Base-by-base conservation (phyloP, 1,284 basidiomycete species). In the Macrocystidia cucumis region DNA sequence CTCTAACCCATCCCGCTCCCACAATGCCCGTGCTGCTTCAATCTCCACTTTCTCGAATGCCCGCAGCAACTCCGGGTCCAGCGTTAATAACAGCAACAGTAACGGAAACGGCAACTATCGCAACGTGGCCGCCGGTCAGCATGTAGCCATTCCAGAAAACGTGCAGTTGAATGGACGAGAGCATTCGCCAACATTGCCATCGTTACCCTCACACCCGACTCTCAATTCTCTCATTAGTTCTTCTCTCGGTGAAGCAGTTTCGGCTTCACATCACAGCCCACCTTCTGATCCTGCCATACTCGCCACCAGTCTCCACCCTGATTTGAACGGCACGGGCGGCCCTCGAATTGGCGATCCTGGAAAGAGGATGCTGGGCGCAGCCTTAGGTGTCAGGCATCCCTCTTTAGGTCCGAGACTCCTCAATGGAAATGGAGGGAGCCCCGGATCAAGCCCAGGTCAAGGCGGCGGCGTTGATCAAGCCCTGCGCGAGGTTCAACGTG, bases 261-360 rank as follows among this genome's bases (percentile, higher is more conserved):
- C 62, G 19, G 56, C 57, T 32, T 43, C 53, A 27, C 45, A 44
- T 28, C 52, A 50, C 50, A 45, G 58, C 57, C 61, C 71, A 37
- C 65, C 73, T 42, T 56, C 71, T 14, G 80, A 85, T 52, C 78
- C 80, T 23, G 80, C 83, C 2, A 80, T 83, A 44, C 54, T 80
- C 39, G 67, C 72, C 25, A 64, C 67, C 25, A 72, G 73, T 45
- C 54, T 65, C 43, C 60, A 62, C 22, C 40, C 56, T 5, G 55
- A 58, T 29, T 9, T 43, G 42, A 48, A 39, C 54, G 56, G 25
- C 32, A 46, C 8, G 34, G 46, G 49, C 28, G 60, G 60, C 19
- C 78, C 84, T 14, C 72, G 79, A 49, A 87, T 89, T 47, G 86
- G 85, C 21, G 81, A 89, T 55, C 82, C 85, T 22, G 85, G 82